phyloP scores from a whole-genome alignment of 768 basidiomycete species.

The Imleria badia region DNA sequence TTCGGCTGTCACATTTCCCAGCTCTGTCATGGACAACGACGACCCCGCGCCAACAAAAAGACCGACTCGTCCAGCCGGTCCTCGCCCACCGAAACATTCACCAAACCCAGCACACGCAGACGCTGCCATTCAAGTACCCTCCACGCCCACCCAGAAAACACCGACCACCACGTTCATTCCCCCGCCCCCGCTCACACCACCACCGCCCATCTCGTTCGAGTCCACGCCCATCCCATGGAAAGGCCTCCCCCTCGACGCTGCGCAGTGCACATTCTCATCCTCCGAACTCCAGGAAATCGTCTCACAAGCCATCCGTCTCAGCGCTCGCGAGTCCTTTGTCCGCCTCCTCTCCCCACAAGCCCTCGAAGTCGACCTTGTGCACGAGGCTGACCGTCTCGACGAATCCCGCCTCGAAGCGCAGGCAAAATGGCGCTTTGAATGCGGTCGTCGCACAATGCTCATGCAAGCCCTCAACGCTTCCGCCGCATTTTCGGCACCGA shows the following conservation, averaged over 20 bases:
- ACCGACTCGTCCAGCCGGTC: too few relatives aligned
- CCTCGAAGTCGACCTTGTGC: slow-evolving; percentile 56
- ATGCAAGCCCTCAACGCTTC: slow-evolving; percentile 58
- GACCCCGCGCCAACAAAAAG: not conserved
- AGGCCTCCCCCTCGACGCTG: slow-evolving; percentile 67
- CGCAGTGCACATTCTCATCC: slow-evolving; percentile 58
- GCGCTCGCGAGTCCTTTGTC: slow-evolving; percentile 67
- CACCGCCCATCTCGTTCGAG: slow-evolving; percentile 58
- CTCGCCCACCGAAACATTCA: not conserved
- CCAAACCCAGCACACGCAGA: slow-evolving; percentile 2
- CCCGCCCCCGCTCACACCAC: slow-evolving; percentile 41
- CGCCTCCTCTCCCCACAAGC: slow-evolving; percentile 64
- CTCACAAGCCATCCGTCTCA: slow-evolving; percentile 66
- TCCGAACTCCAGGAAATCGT: slow-evolving; percentile 65
- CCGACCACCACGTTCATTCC: slow-evolving; percentile 7
- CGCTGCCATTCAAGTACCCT: slow-evolving; percentile 12
- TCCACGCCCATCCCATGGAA: slow-evolving; percentile 60
- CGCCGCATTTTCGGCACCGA: not conserved
- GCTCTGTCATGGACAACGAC: slow-evolving; percentile 19
- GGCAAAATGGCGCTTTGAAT: slow-evolving; percentile 65
- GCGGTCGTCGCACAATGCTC: slow-evolving; percentile 66
- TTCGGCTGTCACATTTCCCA: not conserved
- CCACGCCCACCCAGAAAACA: not conserved
- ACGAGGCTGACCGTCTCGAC: slow-evolving; percentile 59
- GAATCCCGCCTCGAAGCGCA: slow-evolving; percentile 53